Conservation (phyloP, 1,284 basidiomycete species). For the Malassezia sympodialis region DNA sequence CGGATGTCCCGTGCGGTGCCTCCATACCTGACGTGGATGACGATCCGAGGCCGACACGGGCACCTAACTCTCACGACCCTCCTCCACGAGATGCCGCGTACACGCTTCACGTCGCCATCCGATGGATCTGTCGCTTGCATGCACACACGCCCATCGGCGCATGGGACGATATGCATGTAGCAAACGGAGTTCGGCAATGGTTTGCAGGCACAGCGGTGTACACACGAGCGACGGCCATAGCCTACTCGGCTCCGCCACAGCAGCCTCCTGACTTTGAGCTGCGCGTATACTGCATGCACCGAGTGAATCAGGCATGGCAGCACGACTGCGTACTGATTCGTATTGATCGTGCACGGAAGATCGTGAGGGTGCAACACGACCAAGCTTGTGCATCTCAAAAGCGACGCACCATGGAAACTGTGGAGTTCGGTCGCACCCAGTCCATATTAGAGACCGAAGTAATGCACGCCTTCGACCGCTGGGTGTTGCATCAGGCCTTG, state of each 20-base stretch:
- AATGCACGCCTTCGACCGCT: background rate
- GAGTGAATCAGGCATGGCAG: background rate
- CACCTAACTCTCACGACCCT: background rate
- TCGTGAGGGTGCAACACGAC: background rate
- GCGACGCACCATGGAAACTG: background rate
- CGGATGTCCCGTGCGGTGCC: background rate
- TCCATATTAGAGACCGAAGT: background rate
- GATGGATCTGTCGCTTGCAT: constrained; percentile 12
- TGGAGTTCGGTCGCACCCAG: background rate
- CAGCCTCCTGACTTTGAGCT: background rate
- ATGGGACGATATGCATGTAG: constrained; percentile 4
- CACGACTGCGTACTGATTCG: background rate
- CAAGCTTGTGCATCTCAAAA: background rate
- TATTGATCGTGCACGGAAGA: background rate
- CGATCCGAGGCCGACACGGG: background rate
- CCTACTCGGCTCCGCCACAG: constrained; percentile 4
- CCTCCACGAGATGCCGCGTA: background rate
- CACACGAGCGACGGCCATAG: background rate
- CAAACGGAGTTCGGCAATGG: background rate
- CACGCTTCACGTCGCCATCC: background rate
- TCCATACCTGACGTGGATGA: background rate
- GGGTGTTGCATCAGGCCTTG: background rate
- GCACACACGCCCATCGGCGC: constrained; percentile 6
- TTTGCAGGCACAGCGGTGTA: background rate
- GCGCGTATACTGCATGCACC: background rate